phyloP scores from a whole-genome alignment of 2,329 filamentous ascomycete species.

The Huntiella bhutanensis region DNA sequence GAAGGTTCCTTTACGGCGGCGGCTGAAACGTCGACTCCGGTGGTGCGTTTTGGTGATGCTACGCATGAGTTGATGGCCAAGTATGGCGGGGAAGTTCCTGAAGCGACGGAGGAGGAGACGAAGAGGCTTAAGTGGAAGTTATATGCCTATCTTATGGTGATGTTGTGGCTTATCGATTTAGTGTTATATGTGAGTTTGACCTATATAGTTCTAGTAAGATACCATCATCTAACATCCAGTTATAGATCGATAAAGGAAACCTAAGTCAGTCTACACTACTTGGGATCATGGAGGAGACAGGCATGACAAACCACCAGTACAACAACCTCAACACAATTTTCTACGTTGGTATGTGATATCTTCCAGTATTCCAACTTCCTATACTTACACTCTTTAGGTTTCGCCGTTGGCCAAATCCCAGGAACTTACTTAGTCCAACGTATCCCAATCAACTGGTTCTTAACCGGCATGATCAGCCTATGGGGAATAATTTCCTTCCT shows the following conservation, averaged over 20 bases:
- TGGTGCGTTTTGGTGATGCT: neutral
- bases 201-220: neutral
- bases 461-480: conserved; percentile 1
- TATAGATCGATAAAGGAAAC: conserved; percentile 4
- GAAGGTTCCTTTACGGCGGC: neutral
- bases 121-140: conserved; percentile 1
- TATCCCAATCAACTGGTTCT: neutral
- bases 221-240: neutral
- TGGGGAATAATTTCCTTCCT: conserved; percentile 13
- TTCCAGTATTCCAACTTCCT: neutral
- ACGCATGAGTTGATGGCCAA: neutral
- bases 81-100: neutral
- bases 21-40: neutral
- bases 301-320: conserved; percentile 20
- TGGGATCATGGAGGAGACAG: conserved; percentile 6
- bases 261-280: conserved; percentile 5
- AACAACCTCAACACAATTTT: conserved; percentile 31
- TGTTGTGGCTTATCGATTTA: neutral
- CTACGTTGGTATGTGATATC: conserved; percentile 27
- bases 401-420: conserved; percentile 5
- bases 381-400: neutral
- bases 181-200: conserved; percentile 3
- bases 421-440: conserved; percentile 5
- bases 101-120: neutral
- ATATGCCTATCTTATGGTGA: neutral